phyloP scores from a whole-genome alignment of 129 eudicot genomes.

The Smallanthus sonchifolius region DNA sequence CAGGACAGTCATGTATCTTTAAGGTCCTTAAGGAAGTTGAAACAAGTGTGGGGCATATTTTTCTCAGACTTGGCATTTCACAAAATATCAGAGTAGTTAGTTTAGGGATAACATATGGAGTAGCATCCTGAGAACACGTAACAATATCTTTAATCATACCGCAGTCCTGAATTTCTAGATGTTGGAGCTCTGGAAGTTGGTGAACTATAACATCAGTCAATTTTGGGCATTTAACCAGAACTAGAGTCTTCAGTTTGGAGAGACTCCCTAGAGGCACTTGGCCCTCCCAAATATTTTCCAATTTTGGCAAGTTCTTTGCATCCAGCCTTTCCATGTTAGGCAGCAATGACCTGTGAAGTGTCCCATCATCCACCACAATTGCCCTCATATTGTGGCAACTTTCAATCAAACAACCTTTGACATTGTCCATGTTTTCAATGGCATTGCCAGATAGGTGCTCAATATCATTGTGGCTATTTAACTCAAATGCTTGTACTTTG shows the following conservation, averaged over 20 bases:
- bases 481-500: constrained; percentile 22
- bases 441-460: constrained; percentile 3
- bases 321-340: constrained; percentile 30
- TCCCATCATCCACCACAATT: constrained; percentile 1
- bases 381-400: constrained; percentile 15
- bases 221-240: constrained; percentile 7
- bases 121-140: constrained; percentile 5
- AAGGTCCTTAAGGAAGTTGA: constrained; percentile 8
- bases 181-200: constrained; percentile 12
- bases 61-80: constrained; percentile 10
- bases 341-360: not conserved
- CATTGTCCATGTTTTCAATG: constrained; percentile 2
- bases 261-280: constrained; percentile 1
- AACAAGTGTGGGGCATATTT: not conserved
- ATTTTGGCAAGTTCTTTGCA: constrained; percentile 18
- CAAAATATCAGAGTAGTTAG: constrained; percentile 14
- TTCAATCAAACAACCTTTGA: constrained; percentile 32
- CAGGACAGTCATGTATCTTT: constrained; percentile 15
- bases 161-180: constrained; percentile 21
- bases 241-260: constrained; percentile 15
- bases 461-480: constrained; percentile 25
- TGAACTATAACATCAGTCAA: constrained; percentile 11
- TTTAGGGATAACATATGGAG: constrained; percentile 3
- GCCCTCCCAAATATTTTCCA: constrained; percentile 13
- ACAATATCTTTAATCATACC: constrained; percentile 20